These are phyloP conservation scores for Strobilomyces echinocephalus DNA, from an alignment of 768 basidiomycete genomes.

Conservation along the genomic window DNA sequence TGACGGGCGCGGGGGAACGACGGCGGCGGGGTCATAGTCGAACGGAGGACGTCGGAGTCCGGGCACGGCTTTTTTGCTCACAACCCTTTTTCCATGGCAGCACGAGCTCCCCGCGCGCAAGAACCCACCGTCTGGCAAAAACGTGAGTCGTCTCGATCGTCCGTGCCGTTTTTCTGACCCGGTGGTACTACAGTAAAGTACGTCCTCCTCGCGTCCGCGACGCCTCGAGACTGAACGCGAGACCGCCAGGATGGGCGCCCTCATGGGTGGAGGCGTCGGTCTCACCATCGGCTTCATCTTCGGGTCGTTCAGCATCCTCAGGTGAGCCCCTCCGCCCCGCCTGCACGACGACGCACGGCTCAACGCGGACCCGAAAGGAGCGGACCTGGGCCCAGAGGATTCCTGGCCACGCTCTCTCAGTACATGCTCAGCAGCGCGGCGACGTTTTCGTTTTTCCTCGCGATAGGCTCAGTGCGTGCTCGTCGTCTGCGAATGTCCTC, in stretches of 20 bases:
- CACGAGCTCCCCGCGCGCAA: slow-evolving; percentile 35
- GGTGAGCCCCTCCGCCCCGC: slow-evolving; percentile 50
- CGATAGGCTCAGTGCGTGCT: slow-evolving; percentile 77
- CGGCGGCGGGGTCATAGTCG: slow-evolving; percentile 27
- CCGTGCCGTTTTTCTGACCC: slow-evolving; percentile 10
- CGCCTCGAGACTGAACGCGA: slow-evolving; percentile 3
- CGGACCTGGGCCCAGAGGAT: slow-evolving; percentile 88
- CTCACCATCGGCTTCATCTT: slow-evolving; percentile 97
- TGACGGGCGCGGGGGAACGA: slow-evolving; percentile 75
- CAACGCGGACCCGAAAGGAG: slow-evolving; percentile 49
- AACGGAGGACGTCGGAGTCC: background rate
- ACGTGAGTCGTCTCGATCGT: slow-evolving; percentile 39
- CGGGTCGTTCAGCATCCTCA: slow-evolving; percentile 85
- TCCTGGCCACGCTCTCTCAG: slow-evolving; percentile 87
- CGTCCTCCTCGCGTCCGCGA: slow-evolving; percentile 15
- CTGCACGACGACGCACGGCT: background rate
- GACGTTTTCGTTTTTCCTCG: slow-evolving; percentile 95
- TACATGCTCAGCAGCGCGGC: slow-evolving; percentile 99
- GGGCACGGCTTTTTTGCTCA: background rate
- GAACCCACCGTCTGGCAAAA: slow-evolving; percentile 74
- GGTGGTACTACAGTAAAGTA: slow-evolving; percentile 53
- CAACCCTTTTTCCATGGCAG: slow-evolving; percentile 18
- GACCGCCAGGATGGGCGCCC: slow-evolving; percentile 74
- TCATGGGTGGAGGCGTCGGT: slow-evolving; percentile 92
- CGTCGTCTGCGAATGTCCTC: background rate